Evolutionary conservation across 2,329 filamentous ascomycete species (phyloP), one percentile per base, ranked within the genome.

Genomic region (Madurella mycetomatis): DNA sequence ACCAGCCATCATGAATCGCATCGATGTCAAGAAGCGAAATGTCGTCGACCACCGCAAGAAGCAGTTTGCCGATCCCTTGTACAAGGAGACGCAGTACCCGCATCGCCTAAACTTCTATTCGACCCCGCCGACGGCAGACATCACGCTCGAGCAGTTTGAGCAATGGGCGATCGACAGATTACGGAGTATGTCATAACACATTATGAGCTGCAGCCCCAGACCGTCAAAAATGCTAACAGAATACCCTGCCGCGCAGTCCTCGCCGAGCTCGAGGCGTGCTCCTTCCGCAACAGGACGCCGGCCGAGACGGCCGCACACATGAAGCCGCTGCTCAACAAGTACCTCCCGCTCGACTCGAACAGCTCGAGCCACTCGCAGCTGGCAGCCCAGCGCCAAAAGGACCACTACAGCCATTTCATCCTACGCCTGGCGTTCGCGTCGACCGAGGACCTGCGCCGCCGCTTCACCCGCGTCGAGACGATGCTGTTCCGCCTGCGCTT

Each of bases 341-440:
- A 90, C 70, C 79, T 96, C 4, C 88, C 88, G 0, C 83, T 96
- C 16, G 84, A 86, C 58, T 81, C 87, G 42, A 92, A 91, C 66
- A 86, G 83, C 52, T 88, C 88, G 1, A 76, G 65, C 57, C 79
- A 70, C 42, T 73, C 69, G 60, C 80, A 76, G 65, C 73, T 92
- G 13, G 79, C 82, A 19, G 73, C 82, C 34, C 90, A 99, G 73
- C 82, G 92, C 30, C 88, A 92, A 70, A 95, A 94, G 69, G 94
- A 99, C 65, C 94, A 99, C 72, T 99, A 97, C 73, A 94, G 89
- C 53, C 94, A 99, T 71, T 99, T 96, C 69, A 99, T 97, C 58
- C 81, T 99, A 5, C 85, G 94, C 0, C 82, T 99, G 42, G 94
- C 94, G 1, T 99, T 99, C 67, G 85, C 92, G 0, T 85, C 87